A percentile compares a stretch with the other conserved stretches of the same genome.
phyloP scores from a whole-genome alignment of 805 yeast species.

The Candida montana region DNA sequence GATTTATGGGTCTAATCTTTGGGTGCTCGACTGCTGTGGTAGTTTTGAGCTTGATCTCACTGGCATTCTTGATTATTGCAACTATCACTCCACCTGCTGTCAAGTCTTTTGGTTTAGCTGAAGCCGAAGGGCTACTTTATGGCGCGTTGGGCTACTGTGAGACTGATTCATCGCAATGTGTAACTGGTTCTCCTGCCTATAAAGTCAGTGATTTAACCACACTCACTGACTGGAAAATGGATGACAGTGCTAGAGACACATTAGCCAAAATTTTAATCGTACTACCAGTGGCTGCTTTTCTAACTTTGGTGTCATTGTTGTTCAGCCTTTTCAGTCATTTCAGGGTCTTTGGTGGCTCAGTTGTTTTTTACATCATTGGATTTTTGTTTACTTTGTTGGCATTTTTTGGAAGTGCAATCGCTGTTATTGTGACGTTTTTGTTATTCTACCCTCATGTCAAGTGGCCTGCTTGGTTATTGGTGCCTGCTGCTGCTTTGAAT shows the following conservation, averaged over 20 bases:
- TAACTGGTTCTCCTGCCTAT: constrained; percentile 40
- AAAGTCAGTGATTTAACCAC: constrained; percentile 26
- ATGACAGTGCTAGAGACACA: constrained; percentile 39
- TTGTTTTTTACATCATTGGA: constrained; percentile 35
- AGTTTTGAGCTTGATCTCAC: constrained; percentile 43
- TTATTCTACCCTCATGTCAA: constrained; percentile 58
- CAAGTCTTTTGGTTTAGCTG: constrained; percentile 42
- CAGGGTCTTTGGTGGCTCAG: constrained; percentile 21
- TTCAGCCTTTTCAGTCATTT: constrained; percentile 32
- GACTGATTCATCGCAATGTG: constrained; percentile 30
- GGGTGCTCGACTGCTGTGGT: constrained; percentile 38
- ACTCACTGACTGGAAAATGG: constrained; percentile 45
- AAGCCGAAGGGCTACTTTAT: constrained; percentile 39
- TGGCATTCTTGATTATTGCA: constrained; percentile 59
- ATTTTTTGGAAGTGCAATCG: constrained; percentile 48
- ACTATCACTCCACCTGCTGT: constrained; percentile 59
- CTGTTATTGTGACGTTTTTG: constrained; percentile 50
- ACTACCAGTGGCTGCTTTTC: constrained; percentile 62
- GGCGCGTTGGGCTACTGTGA: constrained; percentile 69
- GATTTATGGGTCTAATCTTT: constrained; percentile 16
- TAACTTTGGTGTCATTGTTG: constrained; percentile 44
- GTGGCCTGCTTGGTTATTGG: constrained; percentile 71
- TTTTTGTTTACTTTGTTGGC: constrained; percentile 43
- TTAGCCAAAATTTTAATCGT: constrained; percentile 52
- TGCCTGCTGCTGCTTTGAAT: constrained; percentile 58